Evolutionary conservation across 2,329 filamentous ascomycete species (phyloP), one percentile per base, ranked within the genome.

Genomic region (Microdochium trichocladiopsis): DNA sequence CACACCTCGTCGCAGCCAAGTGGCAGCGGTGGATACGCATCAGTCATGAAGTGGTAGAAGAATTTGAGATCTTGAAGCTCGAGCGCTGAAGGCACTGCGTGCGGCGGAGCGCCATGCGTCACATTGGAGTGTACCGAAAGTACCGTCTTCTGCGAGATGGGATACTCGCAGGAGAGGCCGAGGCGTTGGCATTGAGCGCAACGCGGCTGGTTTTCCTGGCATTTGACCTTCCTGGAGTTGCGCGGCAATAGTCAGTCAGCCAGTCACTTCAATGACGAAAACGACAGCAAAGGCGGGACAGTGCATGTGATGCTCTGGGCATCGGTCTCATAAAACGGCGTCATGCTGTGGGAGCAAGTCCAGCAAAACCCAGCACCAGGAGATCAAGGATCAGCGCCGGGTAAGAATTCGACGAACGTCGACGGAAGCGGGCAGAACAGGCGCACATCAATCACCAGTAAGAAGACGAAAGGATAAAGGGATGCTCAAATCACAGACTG

Each of bases 1-100:
- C 86, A 89, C 14, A 86, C 73, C 8, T 77, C 72, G 56, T 88
- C 82, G 55, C 84, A 82, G 43, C 82, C 83, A 18, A 87, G 67
- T 0, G 85, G 84, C 23, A 87, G 74, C 63, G 83, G 78, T 2
- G 84, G 85, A 60, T 82, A 82, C 56, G 80, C 84, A 33, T 75
- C 72, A 23, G 78, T 68, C 16, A 87, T 67, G 57, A 86, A 87
- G 63, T 87, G 82, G 62, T 87, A 83, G 59, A 87, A 87, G 63
- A 86, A 78, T 36, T 82, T 78, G 82, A 87, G 85, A 58, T 87
- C 84, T 49, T 81, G 76, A 52, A 83, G 59, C 50, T 73, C 81
- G 61, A 84, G 84, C 48, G 53, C 52, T 14, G 55, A 45, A 18
- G 59, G 58, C 2, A 51, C 50, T 1, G 61, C 58, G 2, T 60